Base-by-base conservation (phyloP, 441 rosid genomes). In the Brassica hybrid region DNA sequence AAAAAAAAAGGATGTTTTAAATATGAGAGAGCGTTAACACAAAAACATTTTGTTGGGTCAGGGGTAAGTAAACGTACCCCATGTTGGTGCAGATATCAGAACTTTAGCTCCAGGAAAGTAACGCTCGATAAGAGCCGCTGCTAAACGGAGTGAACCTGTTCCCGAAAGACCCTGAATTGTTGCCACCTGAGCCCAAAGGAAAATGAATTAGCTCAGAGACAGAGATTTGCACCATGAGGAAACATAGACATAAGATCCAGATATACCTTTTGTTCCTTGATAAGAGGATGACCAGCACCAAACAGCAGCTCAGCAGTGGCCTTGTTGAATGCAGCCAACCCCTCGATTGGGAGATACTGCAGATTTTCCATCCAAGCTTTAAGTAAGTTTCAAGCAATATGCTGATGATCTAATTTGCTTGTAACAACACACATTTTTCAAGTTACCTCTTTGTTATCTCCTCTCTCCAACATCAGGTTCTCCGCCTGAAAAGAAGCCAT, bases 81-180 rank as follows among this genome's bases (percentile, higher is more conserved):
- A 95, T 2, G 98, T 88, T 2, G 97, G 99, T 80, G 99, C 88
- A 58, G 99, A 93, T 78, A 95, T 90, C 69, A 93, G 62, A 69
- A 95, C 91, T 88, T 95, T 86, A 5, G 93, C 96, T 68, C 97
- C 95, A 9, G 96, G 90, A 76, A 95, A 95, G 79, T 95, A 95
- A 61, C 97, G 84, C 78, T 93, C 96, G 23, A 93, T 89, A 68
- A 95, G 93, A 76, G 96, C 99, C 5, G 93, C 98, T 82, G 95
- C 99, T 61, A 95, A 78, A 54, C 99, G 87, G 73, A 95, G 86
- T 67, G 99, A 95, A 73, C 99, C 99, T 17, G 99, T 95, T 61
- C 98, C 99, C 1, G 97, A 95, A 75, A 96, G 99, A 76, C 99
- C 94, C 80, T 96, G 99, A 81, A 93, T 88, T 3, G 98, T 96